Percentiles rank a stretch among this genome's conserved stretches.
phyloP scores from a whole-genome alignment of 352 stramenopile genomes.

The Phytophthora capsici region DNA sequence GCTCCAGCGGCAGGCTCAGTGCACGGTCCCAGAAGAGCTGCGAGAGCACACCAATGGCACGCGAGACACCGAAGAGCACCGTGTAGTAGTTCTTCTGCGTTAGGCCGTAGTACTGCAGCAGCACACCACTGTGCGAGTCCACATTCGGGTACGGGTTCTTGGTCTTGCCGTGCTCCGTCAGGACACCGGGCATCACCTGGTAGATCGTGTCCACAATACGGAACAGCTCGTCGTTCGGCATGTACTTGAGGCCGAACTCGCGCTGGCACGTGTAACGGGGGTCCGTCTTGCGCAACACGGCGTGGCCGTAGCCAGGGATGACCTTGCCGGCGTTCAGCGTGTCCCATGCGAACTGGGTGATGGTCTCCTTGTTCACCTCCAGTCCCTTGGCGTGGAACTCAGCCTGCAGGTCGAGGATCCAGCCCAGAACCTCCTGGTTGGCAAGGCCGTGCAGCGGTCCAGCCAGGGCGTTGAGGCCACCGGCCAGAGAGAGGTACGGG shows the following conservation, averaged over 20 bases:
- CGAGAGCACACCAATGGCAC: constrained; percentile 97
- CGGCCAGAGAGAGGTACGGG: constrained; percentile 97
- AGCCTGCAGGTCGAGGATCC: constrained; percentile 94
- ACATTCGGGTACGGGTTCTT: constrained; percentile 99
- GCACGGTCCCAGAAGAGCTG: constrained; percentile 99
- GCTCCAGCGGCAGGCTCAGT: constrained; percentile 97
- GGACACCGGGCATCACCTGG: constrained; percentile 98
- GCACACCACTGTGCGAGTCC: constrained; percentile 97
- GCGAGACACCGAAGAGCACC: constrained; percentile 99
- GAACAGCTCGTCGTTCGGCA: constrained; percentile 99
- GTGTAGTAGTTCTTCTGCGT: constrained; percentile 99
- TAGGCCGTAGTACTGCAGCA: constrained; percentile 99
- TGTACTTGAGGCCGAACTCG: constrained; percentile 99
- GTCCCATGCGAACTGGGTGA: constrained; percentile 99
- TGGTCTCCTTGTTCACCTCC: constrained; percentile 97
- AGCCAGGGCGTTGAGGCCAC: constrained; percentile 97
- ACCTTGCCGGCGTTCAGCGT: constrained; percentile 99
- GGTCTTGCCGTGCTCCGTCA: constrained; percentile 99
- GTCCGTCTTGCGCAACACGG: constrained; percentile 99
- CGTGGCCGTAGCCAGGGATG: constrained; percentile 98
- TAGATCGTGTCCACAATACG: constrained; percentile 99
- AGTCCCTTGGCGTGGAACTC: constrained; percentile 97
- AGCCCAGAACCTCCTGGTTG: constrained; percentile 98
- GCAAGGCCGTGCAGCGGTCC: constrained; percentile 98
- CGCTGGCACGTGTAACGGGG: constrained; percentile 99